Evolutionary conservation across 2,329 filamentous ascomycete genomes (phyloP).

Genomic region (Trichoderma gracile): DNA sequence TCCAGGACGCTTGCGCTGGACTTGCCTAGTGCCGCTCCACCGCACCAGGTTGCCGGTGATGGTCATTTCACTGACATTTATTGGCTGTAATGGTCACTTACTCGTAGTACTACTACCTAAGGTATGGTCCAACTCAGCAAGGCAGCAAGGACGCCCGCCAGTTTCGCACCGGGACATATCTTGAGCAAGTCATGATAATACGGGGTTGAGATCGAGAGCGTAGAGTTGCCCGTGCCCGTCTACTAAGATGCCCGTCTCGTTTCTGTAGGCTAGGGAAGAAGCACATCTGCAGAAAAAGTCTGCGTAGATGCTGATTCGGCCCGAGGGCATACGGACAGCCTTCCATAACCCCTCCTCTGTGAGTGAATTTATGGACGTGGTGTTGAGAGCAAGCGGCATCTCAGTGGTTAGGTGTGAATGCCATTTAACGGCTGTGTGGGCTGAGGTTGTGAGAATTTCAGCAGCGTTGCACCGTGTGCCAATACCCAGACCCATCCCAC

Average conservation of each 20-base stretch:
- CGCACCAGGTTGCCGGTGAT: slow-evolving; percentile 3
- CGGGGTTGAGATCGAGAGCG: neutral
- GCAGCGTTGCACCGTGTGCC: slow-evolving; percentile 16
- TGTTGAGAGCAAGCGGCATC: neutral
- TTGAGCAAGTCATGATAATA: neutral
- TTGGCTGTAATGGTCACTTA: neutral
- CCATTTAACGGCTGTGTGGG: slow-evolving; percentile 6
- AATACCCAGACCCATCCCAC: neutral
- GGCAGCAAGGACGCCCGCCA: neutral
- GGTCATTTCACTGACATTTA: slow-evolving; percentile 16
- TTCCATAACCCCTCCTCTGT: slow-evolving; percentile 6
- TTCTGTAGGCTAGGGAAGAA: neutral
- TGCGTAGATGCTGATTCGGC: slow-evolving; percentile 17
- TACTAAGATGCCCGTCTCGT: neutral
- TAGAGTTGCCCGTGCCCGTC: neutral
- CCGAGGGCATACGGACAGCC: slow-evolving; percentile 1
- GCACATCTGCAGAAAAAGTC: neutral
- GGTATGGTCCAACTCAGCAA: neutral
- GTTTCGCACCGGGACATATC: neutral
- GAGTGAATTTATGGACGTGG: slow-evolving; percentile 23
- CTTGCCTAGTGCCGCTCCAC: slow-evolving; percentile 14
- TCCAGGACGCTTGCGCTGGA: slow-evolving; percentile 15
- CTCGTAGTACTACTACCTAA: neutral
- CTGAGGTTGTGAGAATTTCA: slow-evolving; percentile 20
- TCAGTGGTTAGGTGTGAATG: slow-evolving; percentile 10